A percentile compares a stretch with the other conserved stretches of the same genome.
Evolutionary conservation across 1,139 yeast genomes (phyloP).

Genomic region (Taiozyma sp.): DNA sequence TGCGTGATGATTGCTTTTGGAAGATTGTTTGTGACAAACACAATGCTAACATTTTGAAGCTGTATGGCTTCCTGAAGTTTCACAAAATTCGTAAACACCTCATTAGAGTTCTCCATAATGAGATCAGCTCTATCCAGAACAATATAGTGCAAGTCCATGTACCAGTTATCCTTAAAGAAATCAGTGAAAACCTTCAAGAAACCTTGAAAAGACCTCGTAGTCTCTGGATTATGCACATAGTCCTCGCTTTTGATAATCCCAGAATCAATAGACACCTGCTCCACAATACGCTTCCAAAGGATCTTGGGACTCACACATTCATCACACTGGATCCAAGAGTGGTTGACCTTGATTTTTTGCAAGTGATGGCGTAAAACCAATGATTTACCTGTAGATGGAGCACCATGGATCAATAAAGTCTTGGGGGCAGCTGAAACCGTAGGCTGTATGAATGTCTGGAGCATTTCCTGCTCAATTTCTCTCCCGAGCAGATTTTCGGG

Average conservation of each 20-base stretch:
- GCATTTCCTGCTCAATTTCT: slow-evolving; percentile 6
- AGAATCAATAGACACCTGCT: slow-evolving; percentile 11
- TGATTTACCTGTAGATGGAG: slow-evolving; percentile 21
- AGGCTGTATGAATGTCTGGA: slow-evolving; percentile 12
- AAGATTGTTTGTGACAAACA: slow-evolving; percentile 34
- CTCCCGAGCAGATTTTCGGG: not conserved
- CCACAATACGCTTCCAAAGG: slow-evolving; percentile 15
- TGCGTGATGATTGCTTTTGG: slow-evolving; percentile 41
- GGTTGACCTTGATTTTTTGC: slow-evolving; percentile 4
- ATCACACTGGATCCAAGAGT: slow-evolving; percentile 19
- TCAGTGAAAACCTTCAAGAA: slow-evolving; percentile 39
- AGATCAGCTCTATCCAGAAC: slow-evolving; percentile 57
- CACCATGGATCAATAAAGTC: slow-evolving; percentile 14
- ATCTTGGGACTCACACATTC: slow-evolving; percentile 21
- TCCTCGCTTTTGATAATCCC: slow-evolving; percentile 6
- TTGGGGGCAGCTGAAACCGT: slow-evolving; percentile 6
- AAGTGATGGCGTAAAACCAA: slow-evolving; percentile 10
- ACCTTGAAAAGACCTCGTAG: slow-evolving; percentile 43
- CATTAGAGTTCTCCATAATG: slow-evolving; percentile 43
- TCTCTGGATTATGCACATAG: slow-evolving; percentile 20
- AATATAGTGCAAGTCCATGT: slow-evolving; percentile 41
- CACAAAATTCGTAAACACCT: slow-evolving; percentile 41
- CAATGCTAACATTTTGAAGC: slow-evolving; percentile 26
- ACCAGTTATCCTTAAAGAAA: slow-evolving; percentile 31
- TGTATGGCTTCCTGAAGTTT: slow-evolving; percentile 38